phyloP scores from a whole-genome alignment of 805 yeast species.

The Kluyveromyces siamensis region DNA sequence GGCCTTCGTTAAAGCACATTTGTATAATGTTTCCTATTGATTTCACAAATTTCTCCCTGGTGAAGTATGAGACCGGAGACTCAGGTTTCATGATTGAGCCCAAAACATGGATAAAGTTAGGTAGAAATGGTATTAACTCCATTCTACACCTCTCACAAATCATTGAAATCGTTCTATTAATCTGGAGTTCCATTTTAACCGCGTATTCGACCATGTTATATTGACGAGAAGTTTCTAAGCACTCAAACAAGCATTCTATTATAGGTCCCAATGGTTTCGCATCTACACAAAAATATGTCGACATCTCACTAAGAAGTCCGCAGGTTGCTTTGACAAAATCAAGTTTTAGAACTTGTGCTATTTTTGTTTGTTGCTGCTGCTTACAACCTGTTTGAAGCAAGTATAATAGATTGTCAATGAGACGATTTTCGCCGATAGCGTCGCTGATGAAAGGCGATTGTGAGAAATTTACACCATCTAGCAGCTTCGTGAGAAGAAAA shows the following conservation, averaged over 20 bases:
- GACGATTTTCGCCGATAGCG: conserved; percentile 14
- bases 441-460: conserved; percentile 25
- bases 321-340: conserved; percentile 25
- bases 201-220: conserved; percentile 8
- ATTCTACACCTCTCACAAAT: conserved; percentile 24
- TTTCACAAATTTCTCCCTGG: conserved; percentile 46
- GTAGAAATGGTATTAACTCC: conserved; percentile 18
- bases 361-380: conserved; percentile 8
- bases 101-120: conserved; percentile 22
- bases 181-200: conserved; percentile 22
- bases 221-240: conserved; percentile 17
- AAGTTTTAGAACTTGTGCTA: conserved; percentile 14
- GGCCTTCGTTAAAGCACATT: conserved; percentile 35
- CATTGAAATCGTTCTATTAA: conserved; percentile 20
- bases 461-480: conserved; percentile 20
- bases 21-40: conserved; percentile 58
- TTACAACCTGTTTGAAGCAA: conserved; percentile 21
- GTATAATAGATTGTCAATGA: conserved; percentile 14
- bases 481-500: conserved; percentile 18
- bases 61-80: conserved; percentile 20
- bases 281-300: conserved; percentile 21
- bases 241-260: conserved; percentile 22
- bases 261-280: conserved; percentile 14
- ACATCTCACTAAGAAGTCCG: conserved; percentile 18
- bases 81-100: conserved; percentile 25